These are phyloP conservation scores for Umbelopsis vinacea DNA, from an alignment of 192 early-diverging fungal species.

Conservation along the genomic window DNA sequence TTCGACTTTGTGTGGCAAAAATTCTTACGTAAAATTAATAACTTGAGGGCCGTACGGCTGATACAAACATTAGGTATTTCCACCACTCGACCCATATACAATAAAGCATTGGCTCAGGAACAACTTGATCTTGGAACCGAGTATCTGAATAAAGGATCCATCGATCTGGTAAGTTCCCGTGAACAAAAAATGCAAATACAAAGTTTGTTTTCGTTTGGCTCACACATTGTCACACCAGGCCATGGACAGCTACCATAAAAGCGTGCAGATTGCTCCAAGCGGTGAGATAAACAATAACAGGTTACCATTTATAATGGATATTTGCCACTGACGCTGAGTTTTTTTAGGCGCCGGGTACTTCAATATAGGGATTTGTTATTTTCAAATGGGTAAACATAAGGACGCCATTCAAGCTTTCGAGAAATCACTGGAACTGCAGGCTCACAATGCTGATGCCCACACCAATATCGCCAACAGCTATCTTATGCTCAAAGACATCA, in stretches of 20 bases:
- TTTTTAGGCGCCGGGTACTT: conserved; percentile 31
- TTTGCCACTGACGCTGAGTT: background rate
- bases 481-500: conserved; percentile 51
- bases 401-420: conserved; percentile 63
- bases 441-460: conserved; percentile 63
- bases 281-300: conserved; percentile 2
- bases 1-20: too few species aligned
- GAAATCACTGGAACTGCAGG: conserved; percentile 56
- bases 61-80: background rate
- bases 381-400: conserved; percentile 57
- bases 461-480: conserved; percentile 73
- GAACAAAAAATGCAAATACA: background rate
- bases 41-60: too few species aligned
- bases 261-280: conserved; percentile 38
- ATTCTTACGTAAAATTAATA: too few species aligned
- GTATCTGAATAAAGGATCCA: conserved; percentile 35
- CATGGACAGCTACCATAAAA: conserved; percentile 42
- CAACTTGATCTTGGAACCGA: conserved; percentile 37
- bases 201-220: too few species aligned
- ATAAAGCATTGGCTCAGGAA: conserved; percentile 29
- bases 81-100: background rate
- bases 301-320: background rate
- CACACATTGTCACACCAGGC: conserved; percentile 22
- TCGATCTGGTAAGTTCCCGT: conserved; percentile 34
- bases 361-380: conserved; percentile 47